phyloP scores from a whole-genome alignment of 805 yeast species.

The Jamesozyma lodderae region DNA sequence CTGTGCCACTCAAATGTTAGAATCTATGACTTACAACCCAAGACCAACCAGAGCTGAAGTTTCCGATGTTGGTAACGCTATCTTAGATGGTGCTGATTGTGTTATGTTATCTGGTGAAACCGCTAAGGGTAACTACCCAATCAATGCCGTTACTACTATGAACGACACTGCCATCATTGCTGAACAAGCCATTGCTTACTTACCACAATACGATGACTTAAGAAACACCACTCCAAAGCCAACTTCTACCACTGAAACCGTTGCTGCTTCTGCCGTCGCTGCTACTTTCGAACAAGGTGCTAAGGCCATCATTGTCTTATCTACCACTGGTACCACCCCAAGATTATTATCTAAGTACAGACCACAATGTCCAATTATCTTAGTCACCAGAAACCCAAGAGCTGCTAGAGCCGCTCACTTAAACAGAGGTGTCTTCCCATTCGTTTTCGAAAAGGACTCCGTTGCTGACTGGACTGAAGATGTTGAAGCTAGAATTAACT shows the following conservation, averaged over 20 bases:
- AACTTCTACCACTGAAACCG: conserved; percentile 88
- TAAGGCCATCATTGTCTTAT: conserved; percentile 91
- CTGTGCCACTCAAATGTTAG: conserved; percentile 99
- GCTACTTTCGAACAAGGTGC: conserved; percentile 95
- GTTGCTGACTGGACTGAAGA: conserved; percentile 87
- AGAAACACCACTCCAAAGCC: conserved; percentile 81
- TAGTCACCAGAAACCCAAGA: conserved; percentile 92
- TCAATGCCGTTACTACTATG: conserved; percentile 97
- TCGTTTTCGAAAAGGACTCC: conserved; percentile 57
- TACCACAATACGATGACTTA: conserved; percentile 74
- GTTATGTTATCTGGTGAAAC: conserved; percentile 99
- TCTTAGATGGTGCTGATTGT: conserved; percentile 99
- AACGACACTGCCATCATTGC: conserved; percentile 94
- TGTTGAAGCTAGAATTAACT: conserved; percentile 87
- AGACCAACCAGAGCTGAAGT: conserved; percentile 99
- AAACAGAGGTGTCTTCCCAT: conserved; percentile 98
- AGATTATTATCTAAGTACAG: conserved; percentile 96
- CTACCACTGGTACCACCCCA: conserved; percentile 92
- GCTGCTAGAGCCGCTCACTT: conserved; percentile 94
- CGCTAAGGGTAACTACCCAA: conserved; percentile 98
- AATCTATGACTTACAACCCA: conserved; percentile 99
- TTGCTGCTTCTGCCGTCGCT: conserved; percentile 93
- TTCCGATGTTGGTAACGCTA: conserved; percentile 98
- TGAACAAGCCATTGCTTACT: conserved; percentile 92
- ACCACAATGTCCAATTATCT: conserved; percentile 93